phyloP scores from a whole-genome alignment of 202 grass and related monocot species.

The Zizania palustris region DNA sequence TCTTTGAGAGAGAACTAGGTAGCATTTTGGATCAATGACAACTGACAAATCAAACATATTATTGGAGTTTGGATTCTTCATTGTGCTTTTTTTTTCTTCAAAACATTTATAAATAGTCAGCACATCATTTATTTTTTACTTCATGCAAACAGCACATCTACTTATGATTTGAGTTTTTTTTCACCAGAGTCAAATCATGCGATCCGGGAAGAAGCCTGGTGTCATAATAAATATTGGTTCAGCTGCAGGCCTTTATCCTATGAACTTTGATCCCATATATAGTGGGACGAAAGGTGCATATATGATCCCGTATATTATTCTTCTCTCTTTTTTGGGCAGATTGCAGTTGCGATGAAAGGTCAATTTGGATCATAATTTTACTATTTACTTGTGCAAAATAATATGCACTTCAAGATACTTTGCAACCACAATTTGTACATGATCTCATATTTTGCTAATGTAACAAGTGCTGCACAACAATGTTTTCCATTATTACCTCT shows the following conservation, averaged over 20 bases:
- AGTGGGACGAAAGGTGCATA: slow-evolving; percentile 82
- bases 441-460: slow-evolving; percentile 17
- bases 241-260: slow-evolving; percentile 87
- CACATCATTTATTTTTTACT: slow-evolving; percentile 1
- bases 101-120: slow-evolving; percentile 19
- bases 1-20: slow-evolving; percentile 25
- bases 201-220: slow-evolving; percentile 76
- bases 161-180: slow-evolving; percentile 42
- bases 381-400: slow-evolving; percentile 21
- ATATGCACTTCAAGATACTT: slow-evolving; percentile 11
- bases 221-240: slow-evolving; percentile 97
- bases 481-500: background rate
- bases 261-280: slow-evolving; percentile 73
- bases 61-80: slow-evolving; percentile 36
- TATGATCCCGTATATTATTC: slow-evolving; percentile 20
- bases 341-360: background rate
- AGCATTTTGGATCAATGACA: slow-evolving; percentile 16
- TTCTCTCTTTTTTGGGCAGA: slow-evolving; percentile 16
- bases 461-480: background rate
- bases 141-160: slow-evolving; percentile 28
- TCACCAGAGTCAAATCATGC: slow-evolving; percentile 87
- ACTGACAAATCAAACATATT: slow-evolving; percentile 11
- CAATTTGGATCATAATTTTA: slow-evolving; percentile 25
- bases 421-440: slow-evolving; percentile 28
- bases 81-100: slow-evolving; percentile 18